Evolutionary conservation across 2,329 filamentous ascomycete species (phyloP), one percentile per base, ranked within the genome.

Genomic region (Trichoderma semiorbis): DNA sequence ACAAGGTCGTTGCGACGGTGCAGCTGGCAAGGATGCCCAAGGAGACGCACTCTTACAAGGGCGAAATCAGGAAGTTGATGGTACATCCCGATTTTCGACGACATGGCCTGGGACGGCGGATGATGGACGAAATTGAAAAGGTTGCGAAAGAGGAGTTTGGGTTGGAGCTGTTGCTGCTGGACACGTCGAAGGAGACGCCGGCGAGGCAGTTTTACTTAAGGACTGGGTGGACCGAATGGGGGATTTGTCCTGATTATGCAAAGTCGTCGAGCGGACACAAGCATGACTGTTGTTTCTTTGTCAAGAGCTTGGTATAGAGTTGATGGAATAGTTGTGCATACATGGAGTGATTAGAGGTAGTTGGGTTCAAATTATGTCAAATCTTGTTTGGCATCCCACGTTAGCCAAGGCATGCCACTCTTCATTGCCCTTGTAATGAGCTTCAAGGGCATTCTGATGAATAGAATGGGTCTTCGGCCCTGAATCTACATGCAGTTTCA

Each of bases 41-140:
- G 68, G 66, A 76, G 50, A 79, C 76, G 12, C 77, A 79, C 32
- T 30, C 61, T 18, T 74, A 77, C 74, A 74, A 74, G 21, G 78
- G 73, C 57, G 78, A 79, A 72, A 69, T 79, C 24, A 72, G 72
- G 34, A 79, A 78, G 71, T 74, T 79, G 11, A 75, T 79, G 32
- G 77, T 79, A 18, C 73, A 74, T 57, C 74, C 76, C 1, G 68
- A 74, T 5, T 67, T 72, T 26, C 73, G 76, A 14, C 74, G 76
- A 3, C 53, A 67, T 5, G 76, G 78, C 0, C 53, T 79, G 6
- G 76, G 74, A 16, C 73, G 61, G 7, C 67, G 43, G 8, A 68
- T 78, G 72, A 78, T 79, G 77, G 64, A 57, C 18, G 73, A 75
- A 47, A 63, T 75, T 7, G 78, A 79, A 72, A 36, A 26, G 5